Conservation (phyloP, 176 grass and related monocot genomes). For the Musa acuminata region DNA sequence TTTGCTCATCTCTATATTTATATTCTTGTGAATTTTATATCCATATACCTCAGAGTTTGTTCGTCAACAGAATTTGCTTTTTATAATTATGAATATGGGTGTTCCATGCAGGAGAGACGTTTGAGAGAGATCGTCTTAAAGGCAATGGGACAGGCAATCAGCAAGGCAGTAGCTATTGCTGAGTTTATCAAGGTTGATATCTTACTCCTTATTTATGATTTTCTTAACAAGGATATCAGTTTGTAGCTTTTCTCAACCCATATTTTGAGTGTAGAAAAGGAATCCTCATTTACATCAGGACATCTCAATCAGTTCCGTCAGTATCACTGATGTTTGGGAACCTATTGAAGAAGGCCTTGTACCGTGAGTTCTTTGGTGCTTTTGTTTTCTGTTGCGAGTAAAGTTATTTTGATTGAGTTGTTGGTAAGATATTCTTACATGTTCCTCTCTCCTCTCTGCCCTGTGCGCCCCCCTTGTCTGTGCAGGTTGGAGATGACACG, state of each 20-base stretch:
- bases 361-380: conserved; percentile 31
- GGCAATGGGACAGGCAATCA: conserved; percentile 98
- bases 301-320: conserved; percentile 70
- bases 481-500: conserved; percentile 90
- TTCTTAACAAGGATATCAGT: neutral
- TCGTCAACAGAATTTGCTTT: neutral
- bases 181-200: conserved; percentile 83
- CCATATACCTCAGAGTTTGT: neutral
- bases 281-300: conserved; percentile 71
- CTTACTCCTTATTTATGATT: conserved; percentile 11
- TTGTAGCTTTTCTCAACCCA: neutral
- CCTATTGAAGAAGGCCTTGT: conserved; percentile 98
- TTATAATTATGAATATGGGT: conserved; percentile 9
- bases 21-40: neutral
- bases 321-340: conserved; percentile 94
- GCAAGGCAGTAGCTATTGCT: conserved; percentile 74
- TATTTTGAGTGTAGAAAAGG: conserved; percentile 55
- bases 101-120: conserved; percentile 62
- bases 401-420: neutral
- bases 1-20: neutral
- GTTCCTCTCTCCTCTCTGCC: no score
- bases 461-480: neutral
- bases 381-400: neutral
- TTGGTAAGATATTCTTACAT: neutral
- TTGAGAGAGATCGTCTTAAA: conserved; percentile 86